Conservation (phyloP, 1,284 basidiomycete species). For the Cystobasidium sp. region DNA sequence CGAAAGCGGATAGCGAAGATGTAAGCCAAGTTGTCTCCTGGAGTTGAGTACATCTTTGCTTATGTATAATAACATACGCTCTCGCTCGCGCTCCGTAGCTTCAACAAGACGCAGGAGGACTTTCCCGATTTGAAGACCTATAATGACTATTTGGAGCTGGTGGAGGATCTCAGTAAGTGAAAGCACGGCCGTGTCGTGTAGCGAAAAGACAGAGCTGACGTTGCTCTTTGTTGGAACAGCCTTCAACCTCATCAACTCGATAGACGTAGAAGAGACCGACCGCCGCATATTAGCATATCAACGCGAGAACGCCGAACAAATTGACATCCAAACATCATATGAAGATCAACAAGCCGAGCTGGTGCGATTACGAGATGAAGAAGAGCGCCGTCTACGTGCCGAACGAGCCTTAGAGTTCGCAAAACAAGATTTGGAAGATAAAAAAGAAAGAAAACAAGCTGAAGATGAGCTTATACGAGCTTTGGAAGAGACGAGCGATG, state of each 20-base stretch:
- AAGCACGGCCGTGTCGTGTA: background rate
- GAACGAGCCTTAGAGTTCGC: conserved; percentile 61
- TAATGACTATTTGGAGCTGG: conserved; percentile 95
- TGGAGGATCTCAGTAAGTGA: conserved; percentile 86
- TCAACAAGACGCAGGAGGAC: conserved; percentile 90
- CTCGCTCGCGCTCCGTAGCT: too few relatives aligned
- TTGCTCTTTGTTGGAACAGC: conserved; percentile 61
- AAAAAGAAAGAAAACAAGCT: conserved; percentile 58
- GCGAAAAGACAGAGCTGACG: background rate
- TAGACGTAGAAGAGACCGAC: conserved; percentile 84
- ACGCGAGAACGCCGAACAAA: conserved; percentile 76
- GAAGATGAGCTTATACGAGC: conserved; percentile 49
- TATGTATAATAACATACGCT: too few relatives aligned
- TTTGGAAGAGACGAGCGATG: conserved; percentile 47
- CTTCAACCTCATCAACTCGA: conserved; percentile 93
- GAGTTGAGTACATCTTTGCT: too few relatives aligned
- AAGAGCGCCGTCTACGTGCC: conserved; percentile 64
- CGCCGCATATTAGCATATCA: conserved; percentile 78
- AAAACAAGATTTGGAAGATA: conserved; percentile 71
- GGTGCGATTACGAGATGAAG: conserved; percentile 70
- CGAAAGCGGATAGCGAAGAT: conserved; percentile 84
- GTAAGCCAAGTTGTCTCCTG: conserved; percentile 58
- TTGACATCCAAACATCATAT: conserved; percentile 75
- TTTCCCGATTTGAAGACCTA: conserved; percentile 81
- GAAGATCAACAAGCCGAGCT: conserved; percentile 68